A percentile compares a stretch with the other conserved stretches of the same genome.
phyloP scores from a whole-genome alignment of 192 early-diverging fungal genomes.

The Entomortierella lignicola region DNA sequence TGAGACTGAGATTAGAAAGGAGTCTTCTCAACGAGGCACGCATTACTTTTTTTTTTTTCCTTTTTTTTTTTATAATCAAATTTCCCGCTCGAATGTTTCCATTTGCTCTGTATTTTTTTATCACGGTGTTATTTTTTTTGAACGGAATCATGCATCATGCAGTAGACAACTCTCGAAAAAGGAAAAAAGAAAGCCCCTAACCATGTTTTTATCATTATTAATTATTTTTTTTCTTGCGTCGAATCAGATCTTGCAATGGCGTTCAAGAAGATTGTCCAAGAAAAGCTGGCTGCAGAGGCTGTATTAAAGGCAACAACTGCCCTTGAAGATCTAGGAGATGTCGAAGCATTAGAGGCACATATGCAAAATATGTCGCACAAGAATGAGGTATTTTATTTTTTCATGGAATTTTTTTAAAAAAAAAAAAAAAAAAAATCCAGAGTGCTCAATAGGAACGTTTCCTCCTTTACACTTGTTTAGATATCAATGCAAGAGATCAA shows the following conservation, averaged over 20 bases:
- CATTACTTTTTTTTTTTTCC: not conserved
- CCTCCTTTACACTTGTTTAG: conserved; percentile 2
- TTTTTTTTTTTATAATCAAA: not conserved
- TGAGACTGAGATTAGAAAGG: conserved; percentile 6
- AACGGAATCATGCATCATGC: no score
- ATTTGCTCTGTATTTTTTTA: not conserved
- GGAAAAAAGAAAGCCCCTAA: not conserved
- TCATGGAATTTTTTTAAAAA: no score
- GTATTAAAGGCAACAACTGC: conserved; percentile 45
- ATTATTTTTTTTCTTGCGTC: not conserved
- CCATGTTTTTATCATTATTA: not conserved
- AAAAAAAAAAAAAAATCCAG: no score
- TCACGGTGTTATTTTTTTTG: no score
- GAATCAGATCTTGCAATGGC: conserved; percentile 38
- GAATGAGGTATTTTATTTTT: conserved; percentile 28
- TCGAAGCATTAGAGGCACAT: conserved; percentile 53
- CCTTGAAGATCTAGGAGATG: conserved; percentile 47
- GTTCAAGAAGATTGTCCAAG: conserved; percentile 49
- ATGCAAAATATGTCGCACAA: conserved; percentile 50
- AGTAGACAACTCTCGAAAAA: not conserved
- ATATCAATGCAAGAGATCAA: conserved; percentile 57
- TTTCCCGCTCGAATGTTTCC: not conserved
- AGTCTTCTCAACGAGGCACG: conserved; percentile 27
- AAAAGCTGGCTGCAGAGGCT: conserved; percentile 45
- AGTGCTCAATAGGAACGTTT: not conserved